These are phyloP conservation scores for Fusarium decemcellulare DNA, from an alignment of 2,329 filamentous ascomycete genomes.

Conservation along the genomic window DNA sequence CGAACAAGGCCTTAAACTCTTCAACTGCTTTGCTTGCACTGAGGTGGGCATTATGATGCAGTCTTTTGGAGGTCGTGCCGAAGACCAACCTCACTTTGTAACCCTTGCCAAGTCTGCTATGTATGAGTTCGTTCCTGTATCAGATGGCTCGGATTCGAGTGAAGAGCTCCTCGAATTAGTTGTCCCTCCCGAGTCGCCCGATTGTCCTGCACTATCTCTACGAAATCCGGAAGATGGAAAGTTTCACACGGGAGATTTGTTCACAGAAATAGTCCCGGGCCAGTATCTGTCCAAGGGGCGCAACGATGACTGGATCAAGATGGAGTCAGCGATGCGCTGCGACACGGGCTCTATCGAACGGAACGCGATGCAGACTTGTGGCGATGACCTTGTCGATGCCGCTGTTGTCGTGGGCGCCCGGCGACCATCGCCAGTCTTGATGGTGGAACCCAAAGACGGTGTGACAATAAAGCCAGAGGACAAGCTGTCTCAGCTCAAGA, in stretches of 20 bases:
- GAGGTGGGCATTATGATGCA: conserved; percentile 23
- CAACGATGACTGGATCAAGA: conserved; percentile 46
- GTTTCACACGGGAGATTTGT: conserved; percentile 44
- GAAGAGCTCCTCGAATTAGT: conserved; percentile 31
- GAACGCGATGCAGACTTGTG: conserved; percentile 35
- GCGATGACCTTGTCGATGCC: conserved; percentile 28
- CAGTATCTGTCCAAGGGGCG: conserved; percentile 36
- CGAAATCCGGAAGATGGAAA: conserved; percentile 30
- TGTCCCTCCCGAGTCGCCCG: conserved; percentile 18
- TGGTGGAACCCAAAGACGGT: conserved; percentile 30
- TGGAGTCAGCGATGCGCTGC: conserved; percentile 37
- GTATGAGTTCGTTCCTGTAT: conserved; percentile 25
- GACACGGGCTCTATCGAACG: conserved; percentile 41
- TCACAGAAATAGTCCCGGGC: conserved; percentile 36
- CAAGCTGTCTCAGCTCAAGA: not conserved
- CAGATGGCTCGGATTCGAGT: not conserved
- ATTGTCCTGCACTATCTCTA: conserved; percentile 26
- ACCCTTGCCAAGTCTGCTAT: not conserved
- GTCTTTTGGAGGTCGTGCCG: not conserved
- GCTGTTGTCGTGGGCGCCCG: conserved; percentile 37
- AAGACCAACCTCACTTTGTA: conserved; percentile 1
- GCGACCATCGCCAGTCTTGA: conserved; percentile 33
- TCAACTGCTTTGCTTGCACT: conserved; percentile 31
- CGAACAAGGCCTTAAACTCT: conserved; percentile 12
- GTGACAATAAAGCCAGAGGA: not conserved